Evolutionary conservation across 306 rosid species (phyloP).

Genomic region (Canavalia ensiformis): DNA sequence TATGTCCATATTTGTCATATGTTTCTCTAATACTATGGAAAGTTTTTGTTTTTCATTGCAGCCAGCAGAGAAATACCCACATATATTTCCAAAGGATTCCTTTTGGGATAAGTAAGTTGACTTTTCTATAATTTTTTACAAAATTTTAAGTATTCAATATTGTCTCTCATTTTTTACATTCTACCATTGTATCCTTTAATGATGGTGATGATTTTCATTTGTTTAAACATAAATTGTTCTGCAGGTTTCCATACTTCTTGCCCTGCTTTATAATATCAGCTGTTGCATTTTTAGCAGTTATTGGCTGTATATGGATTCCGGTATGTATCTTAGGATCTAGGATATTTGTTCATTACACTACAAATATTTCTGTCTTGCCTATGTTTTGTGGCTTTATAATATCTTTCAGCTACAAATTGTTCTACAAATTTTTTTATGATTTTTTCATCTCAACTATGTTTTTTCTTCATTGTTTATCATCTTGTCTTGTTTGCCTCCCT

Average conservation of each 20-base stretch:
- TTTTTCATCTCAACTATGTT: not conserved
- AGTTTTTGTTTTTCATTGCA: constrained; percentile 42
- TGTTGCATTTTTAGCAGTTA: constrained; percentile 29
- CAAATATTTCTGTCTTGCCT: not conserved
- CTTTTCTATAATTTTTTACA: constrained; percentile 20
- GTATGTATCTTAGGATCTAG: constrained; percentile 40
- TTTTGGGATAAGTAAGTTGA: constrained; percentile 78
- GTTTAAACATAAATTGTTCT: constrained; percentile 12
- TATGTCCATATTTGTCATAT: not conserved
- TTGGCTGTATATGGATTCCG: constrained; percentile 61
- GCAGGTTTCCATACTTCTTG: constrained; percentile 62
- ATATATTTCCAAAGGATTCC: constrained; percentile 66
- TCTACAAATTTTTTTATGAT: not conserved
- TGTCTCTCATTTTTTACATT: not conserved
- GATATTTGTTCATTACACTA: not conserved
- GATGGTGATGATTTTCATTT: not conserved
- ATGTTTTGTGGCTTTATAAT: not conserved
- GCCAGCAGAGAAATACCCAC: constrained; percentile 89
- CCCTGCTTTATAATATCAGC: constrained; percentile 57
- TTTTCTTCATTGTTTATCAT: not conserved
- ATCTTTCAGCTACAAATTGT: too few species aligned
- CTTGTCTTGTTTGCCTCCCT: not conserved
- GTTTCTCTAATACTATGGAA: constrained; percentile 26
- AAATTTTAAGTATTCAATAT: not conserved
- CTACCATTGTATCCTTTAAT: not conserved